phyloP scores from a whole-genome alignment of 371 early-diverging fungal species.

The Chytridium lagenaria region DNA sequence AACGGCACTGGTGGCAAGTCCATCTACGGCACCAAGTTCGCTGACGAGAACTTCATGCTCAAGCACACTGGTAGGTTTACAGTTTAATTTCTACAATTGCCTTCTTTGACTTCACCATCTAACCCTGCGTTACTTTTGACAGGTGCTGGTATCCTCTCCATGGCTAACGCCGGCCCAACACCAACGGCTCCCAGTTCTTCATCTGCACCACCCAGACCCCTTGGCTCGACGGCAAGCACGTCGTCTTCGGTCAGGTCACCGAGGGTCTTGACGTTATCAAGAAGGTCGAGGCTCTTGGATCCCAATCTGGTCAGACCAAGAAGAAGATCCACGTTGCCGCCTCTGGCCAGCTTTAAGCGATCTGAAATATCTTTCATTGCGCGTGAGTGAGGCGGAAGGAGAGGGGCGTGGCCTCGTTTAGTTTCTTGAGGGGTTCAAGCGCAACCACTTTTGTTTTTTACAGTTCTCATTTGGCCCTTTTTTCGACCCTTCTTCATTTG shows the following conservation, averaged over 20 bases:
- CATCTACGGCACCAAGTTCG: conserved; percentile 66
- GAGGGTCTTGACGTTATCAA: conserved; percentile 77
- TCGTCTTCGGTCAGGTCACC: conserved; percentile 89
- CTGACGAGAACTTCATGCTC: conserved; percentile 72
- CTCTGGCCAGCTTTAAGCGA: conserved; percentile 22
- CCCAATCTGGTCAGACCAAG: conserved; percentile 23
- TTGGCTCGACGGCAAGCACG: conserved; percentile 99
- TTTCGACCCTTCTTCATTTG: background rate
- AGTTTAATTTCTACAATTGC: no score
- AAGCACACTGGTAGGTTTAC: conserved; percentile 54
- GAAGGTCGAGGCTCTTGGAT: conserved; percentile 52
- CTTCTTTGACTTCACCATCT: no score
- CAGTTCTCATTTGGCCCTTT: no score
- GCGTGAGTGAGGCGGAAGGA: no score
- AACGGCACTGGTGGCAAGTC: conserved; percentile 71
- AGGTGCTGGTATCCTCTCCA: conserved; percentile 58
- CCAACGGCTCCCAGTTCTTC: conserved; percentile 99
- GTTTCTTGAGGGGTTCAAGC: background rate
- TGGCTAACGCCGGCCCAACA: conserved; percentile 63
- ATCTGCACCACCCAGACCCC: conserved; percentile 56
- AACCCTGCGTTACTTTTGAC: no score
- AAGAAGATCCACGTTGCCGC: conserved; percentile 18
- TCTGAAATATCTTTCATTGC: background rate
- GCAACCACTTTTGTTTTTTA: background rate
- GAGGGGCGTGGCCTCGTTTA: background rate